Evolutionary conservation across 2,329 filamentous ascomycete species (phyloP), one percentile per base, ranked within the genome.

Genomic region (Microsporum audouinii): DNA sequence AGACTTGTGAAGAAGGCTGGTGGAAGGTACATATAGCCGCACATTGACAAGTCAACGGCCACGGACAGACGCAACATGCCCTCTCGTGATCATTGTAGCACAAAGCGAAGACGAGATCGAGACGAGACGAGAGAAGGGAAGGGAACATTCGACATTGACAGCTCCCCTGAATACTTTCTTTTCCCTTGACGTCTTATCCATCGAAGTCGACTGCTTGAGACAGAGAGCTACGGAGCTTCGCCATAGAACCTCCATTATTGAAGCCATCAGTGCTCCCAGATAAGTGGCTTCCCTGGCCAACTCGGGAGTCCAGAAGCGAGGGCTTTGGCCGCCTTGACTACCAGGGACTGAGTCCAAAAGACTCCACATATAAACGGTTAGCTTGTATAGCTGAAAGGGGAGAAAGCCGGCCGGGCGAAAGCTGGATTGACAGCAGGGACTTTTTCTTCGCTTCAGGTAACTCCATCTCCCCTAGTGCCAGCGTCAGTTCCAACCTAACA

Each of bases 361-460:
- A 55, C 33, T 55, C 49, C 49, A 36, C 49, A 55, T 34, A 55
- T 55, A 55, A 55, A 55, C 49, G 29, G 31, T 55, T n/a, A n/a
- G 36, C 45, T 45, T 47, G 27, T 34, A 55, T 33, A 29, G 31
- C 49, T 55, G 49, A 36, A 34, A 14, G 17, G 10, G 49, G 12
- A 31, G 49, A 43, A 43, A 31, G 31, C 49, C n/a, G 31, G 3
- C 8, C 49, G 14, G 45, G 23, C 27, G 49, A 38, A 36, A 17
- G 31, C 49, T 34, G 49, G 49, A 23, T n/a, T 14, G 23, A 31
- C 23, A 49, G 14, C 17, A 12, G 14, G 39, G n/a, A 5, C 5
- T 43, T 43, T n/a, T 43, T 43, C 17, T 55, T 55, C 49, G 49
- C 49, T 55, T 55, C 49, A 55, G 49, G 33, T 55, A 55, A 55